phyloP scores from a whole-genome alignment of 352 stramenopile species.

The Phytophthora uliginosa region DNA sequence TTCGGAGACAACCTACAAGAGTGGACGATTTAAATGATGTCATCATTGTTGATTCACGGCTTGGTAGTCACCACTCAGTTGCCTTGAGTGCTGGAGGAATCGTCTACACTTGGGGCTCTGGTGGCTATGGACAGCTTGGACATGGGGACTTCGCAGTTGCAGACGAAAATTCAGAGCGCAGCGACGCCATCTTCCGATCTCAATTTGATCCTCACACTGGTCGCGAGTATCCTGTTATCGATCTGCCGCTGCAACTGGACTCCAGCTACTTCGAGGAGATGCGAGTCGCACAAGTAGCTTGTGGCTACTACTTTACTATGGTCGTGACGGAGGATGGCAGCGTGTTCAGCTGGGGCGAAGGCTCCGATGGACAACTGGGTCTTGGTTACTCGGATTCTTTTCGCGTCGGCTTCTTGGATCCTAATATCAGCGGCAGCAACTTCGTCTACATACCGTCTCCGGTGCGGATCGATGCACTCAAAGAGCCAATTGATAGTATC shows the following conservation, averaged over 20 bases:
- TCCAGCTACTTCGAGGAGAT: slow-evolving; percentile 82
- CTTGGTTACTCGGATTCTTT: slow-evolving; percentile 74
- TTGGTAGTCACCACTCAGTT: slow-evolving; percentile 80
- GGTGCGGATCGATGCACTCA: slow-evolving; percentile 63
- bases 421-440: slow-evolving; percentile 76
- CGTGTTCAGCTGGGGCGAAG: slow-evolving; percentile 81
- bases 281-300: slow-evolving; percentile 73
- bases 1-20: slow-evolving; percentile 51
- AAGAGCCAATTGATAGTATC: slow-evolving; percentile 64
- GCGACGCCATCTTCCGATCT: slow-evolving; percentile 69
- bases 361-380: slow-evolving; percentile 77
- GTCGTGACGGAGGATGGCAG: slow-evolving; percentile 77
- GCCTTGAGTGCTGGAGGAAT: slow-evolving; percentile 63
- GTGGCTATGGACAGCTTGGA: slow-evolving; percentile 74
- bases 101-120: slow-evolving; percentile 81
- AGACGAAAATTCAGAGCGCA: slow-evolving; percentile 24
- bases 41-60: slow-evolving; percentile 48
- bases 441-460: slow-evolving; percentile 83
- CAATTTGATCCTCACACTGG: slow-evolving; percentile 80
- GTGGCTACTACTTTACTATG: slow-evolving; percentile 80
- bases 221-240: slow-evolving; percentile 70
- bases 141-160: slow-evolving; percentile 66
- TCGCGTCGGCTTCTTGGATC: slow-evolving; percentile 73
- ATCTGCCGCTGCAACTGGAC: slow-evolving; percentile 78
- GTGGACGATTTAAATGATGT: slow-evolving; percentile 80